phyloP scores from a whole-genome alignment of 2,329 filamentous ascomycete genomes.

The Passalora sequoiae region DNA sequence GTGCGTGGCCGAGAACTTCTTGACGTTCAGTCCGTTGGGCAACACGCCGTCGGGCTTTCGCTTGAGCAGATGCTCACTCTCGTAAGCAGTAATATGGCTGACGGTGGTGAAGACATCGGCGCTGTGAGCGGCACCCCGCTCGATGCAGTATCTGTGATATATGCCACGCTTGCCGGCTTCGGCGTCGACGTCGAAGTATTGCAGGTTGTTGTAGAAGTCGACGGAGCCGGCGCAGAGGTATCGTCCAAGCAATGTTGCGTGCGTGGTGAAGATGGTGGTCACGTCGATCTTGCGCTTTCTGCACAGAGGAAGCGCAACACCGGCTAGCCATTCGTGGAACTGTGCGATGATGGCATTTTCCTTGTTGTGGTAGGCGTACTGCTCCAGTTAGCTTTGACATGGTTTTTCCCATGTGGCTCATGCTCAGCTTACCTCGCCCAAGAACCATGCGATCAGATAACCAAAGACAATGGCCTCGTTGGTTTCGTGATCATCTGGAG shows the following conservation, averaged over 20 bases:
- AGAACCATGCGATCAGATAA: constrained; percentile 94
- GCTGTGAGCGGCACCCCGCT: constrained; percentile 84
- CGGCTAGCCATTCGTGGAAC: constrained; percentile 97
- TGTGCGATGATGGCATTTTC: constrained; percentile 90
- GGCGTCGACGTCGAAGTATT: constrained; percentile 91
- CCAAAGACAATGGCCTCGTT: constrained; percentile 98
- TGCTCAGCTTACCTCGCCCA: constrained; percentile 75
- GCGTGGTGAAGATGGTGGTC: constrained; percentile 97
- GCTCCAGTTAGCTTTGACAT: constrained; percentile 17
- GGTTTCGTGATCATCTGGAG: constrained; percentile 85
- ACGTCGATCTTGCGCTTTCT: constrained; percentile 94
- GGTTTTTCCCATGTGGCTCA: background rate
- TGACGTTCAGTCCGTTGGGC: constrained; percentile 95
- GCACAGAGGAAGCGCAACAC: constrained; percentile 83
- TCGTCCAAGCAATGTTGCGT: constrained; percentile 88
- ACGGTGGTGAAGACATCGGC: constrained; percentile 98
- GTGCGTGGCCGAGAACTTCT: constrained; percentile 96
- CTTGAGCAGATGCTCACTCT: constrained; percentile 95
- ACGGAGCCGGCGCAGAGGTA: constrained; percentile 97
- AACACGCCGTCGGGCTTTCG: constrained; percentile 94
- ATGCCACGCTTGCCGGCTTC: constrained; percentile 97
- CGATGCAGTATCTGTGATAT: constrained; percentile 97
- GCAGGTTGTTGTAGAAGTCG: constrained; percentile 98
- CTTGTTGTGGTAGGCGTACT: constrained; percentile 94
- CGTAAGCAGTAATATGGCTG: constrained; percentile 96